phyloP scores from a whole-genome alignment of 2,329 filamentous ascomycete genomes.

The Colletotrichum incanum region DNA sequence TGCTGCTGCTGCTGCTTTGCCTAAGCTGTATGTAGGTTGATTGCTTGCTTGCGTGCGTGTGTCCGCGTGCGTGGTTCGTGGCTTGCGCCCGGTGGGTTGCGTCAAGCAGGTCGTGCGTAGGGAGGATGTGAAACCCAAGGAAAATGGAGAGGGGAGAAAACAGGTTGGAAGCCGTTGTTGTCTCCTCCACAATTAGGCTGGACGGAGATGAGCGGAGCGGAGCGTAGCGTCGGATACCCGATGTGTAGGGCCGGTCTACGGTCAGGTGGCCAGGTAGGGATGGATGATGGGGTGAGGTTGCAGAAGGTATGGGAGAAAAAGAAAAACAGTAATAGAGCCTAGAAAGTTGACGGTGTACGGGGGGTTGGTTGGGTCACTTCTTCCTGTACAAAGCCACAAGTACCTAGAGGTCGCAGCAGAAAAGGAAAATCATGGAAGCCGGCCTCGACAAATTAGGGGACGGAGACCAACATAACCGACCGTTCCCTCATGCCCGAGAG shows the following conservation, averaged over 20 bases:
- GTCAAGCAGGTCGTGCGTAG: slow-evolving; percentile 25
- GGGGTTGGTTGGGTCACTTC: neutral
- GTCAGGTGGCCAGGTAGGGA: neutral
- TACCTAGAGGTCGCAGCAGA: neutral
- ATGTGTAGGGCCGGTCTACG: slow-evolving; percentile 3
- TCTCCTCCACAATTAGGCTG: slow-evolving; percentile 33
- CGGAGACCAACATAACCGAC: neutral
- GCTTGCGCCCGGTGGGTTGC: slow-evolving; percentile 33
- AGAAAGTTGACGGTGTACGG: slow-evolving; percentile 1
- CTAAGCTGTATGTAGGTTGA: slow-evolving; percentile 20
- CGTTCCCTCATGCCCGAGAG: neutral
- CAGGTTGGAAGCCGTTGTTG: slow-evolving; percentile 34
- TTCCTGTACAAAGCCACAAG: neutral
- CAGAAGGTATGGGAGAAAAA: neutral
- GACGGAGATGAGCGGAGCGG: slow-evolving; percentile 31
- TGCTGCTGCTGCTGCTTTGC: slow-evolving; percentile 14
- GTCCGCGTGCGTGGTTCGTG: slow-evolving; percentile 33
- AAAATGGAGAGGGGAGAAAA: slow-evolving; percentile 33
- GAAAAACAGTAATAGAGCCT: neutral
- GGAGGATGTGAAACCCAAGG: slow-evolving; percentile 30
- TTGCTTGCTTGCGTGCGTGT: neutral
- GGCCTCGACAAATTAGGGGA: neutral
- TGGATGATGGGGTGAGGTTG: slow-evolving; percentile 15
- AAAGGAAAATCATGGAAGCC: neutral
- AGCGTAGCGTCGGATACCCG: slow-evolving; percentile 15